Evolutionary conservation across 257 asterid species (phyloP).

Genomic region (Solanum clarkiae): DNA sequence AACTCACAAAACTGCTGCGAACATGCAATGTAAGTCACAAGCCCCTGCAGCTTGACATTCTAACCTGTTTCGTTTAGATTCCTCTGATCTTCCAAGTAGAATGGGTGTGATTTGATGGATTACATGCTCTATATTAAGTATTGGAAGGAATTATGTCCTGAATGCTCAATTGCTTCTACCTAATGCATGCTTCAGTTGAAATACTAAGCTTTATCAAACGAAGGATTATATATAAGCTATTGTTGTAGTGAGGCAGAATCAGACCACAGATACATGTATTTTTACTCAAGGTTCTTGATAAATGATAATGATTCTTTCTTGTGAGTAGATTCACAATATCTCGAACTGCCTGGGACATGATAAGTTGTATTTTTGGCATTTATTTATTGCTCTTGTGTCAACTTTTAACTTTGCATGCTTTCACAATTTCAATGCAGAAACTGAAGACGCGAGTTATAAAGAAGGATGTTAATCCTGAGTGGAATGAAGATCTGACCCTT

Average conservation of each 20-base stretch:
- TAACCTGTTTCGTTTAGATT: neutral
- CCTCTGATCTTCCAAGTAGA: neutral
- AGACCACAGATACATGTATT: neutral
- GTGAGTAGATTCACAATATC: neutral
- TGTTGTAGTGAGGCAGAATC: neutral
- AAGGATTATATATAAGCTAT: neutral
- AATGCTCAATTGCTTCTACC: neutral
- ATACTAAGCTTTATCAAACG: neutral
- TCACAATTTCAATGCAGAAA: neutral
- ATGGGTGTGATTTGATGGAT: neutral
- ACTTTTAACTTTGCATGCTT: neutral
- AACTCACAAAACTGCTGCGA: neutral
- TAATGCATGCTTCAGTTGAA: neutral
- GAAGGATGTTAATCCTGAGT: conserved; percentile 11
- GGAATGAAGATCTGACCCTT: conserved; percentile 17
- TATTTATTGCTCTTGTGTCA: neutral
- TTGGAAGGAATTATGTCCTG: neutral
- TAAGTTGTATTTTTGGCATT: neutral
- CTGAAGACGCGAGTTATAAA: conserved; percentile 10
- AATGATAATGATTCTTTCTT: neutral
- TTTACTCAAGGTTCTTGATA: neutral
- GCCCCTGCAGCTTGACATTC: neutral
- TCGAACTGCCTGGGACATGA: neutral
- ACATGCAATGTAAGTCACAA: neutral
- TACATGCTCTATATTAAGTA: neutral